phyloP scores from a whole-genome alignment of 805 yeast genomes.

The Metschnikowia corniflorae region DNA sequence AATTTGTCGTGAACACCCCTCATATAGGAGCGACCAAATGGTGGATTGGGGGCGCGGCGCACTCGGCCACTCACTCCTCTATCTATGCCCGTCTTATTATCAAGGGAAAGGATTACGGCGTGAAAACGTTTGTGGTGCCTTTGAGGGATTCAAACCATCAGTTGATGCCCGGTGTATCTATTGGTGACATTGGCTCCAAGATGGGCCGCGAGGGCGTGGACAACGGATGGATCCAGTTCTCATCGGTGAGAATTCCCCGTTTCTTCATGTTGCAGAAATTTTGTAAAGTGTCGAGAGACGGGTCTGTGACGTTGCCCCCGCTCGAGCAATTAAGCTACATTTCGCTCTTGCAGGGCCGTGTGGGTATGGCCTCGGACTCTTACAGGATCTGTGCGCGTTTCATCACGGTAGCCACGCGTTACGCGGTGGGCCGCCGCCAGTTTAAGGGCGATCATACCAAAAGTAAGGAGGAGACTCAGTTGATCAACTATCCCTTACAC shows the following conservation, averaged over 20 bases:
- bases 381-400: slow-evolving; percentile 41
- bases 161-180: slow-evolving; percentile 41
- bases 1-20: slow-evolving; percentile 44
- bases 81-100: slow-evolving; percentile 43
- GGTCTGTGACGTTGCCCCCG: slow-evolving; percentile 41
- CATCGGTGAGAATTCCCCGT: slow-evolving; percentile 42
- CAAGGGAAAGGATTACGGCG: slow-evolving; percentile 44
- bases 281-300: slow-evolving; percentile 39
- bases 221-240: slow-evolving; percentile 48
- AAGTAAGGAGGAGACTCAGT: slow-evolving; percentile 33
- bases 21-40: slow-evolving; percentile 48
- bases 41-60: slow-evolving; percentile 52
- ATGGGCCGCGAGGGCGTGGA: slow-evolving; percentile 50
- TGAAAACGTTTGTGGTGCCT: slow-evolving; percentile 45
- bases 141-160: slow-evolving; percentile 42
- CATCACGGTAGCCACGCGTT: slow-evolving; percentile 42
- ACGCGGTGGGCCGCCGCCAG: slow-evolving; percentile 46
- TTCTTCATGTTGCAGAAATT: slow-evolving; percentile 45
- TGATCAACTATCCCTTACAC: slow-evolving; percentile 44
- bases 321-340: slow-evolving; percentile 44
- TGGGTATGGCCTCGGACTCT: slow-evolving; percentile 42
- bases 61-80: slow-evolving; percentile 41
- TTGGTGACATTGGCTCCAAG: slow-evolving; percentile 47
- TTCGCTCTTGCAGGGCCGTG: slow-evolving; percentile 44
- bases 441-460: slow-evolving; percentile 27